A percentile compares a stretch with the other conserved stretches of the same genome.
These are phyloP conservation scores for Fusarium nelsonii DNA, from an alignment of 2,329 filamentous ascomycete genomes.

Conservation along the genomic window DNA sequence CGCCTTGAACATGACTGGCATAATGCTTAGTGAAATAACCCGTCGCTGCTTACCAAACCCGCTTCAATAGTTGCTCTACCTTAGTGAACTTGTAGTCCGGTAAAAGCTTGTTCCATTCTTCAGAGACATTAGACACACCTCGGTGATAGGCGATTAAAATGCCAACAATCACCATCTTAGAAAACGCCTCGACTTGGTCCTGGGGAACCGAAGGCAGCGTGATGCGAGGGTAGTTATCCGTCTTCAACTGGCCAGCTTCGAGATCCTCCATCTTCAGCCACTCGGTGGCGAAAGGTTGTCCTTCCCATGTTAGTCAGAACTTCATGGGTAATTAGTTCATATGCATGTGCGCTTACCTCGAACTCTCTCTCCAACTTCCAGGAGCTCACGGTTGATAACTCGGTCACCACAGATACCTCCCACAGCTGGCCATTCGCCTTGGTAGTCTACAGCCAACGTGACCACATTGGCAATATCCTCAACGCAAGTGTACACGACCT, in stretches of 20 bases:
- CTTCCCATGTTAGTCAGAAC: accelerated
- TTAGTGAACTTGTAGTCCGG: neutral
- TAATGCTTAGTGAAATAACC: too few species aligned
- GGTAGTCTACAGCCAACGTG: neutral
- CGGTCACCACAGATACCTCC: neutral
- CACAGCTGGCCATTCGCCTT: neutral
- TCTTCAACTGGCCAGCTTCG: neutral
- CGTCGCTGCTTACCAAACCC: neutral
- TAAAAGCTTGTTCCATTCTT: neutral
- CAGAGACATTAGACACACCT: slow-evolving; percentile 2
- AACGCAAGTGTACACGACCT: slow-evolving; percentile 1
- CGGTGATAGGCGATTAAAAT: neutral
- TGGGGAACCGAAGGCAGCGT: neutral
- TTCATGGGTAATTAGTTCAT: accelerated
- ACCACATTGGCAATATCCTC: neutral
- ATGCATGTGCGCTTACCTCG: neutral
- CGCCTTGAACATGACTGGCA: too few species aligned
- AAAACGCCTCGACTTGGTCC: slow-evolving; percentile 13
- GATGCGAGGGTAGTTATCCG: neutral
- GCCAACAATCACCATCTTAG: slow-evolving; percentile 4
- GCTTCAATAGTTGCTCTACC: neutral
- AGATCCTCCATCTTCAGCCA: slow-evolving; percentile 18
- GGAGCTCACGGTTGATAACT: neutral
- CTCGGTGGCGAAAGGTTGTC: neutral
- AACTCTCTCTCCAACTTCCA: neutral